These are phyloP conservation scores for Aegilops sharonensis DNA, from an alignment of 176 grass and related monocot genomes.

Conservation along the genomic window DNA sequence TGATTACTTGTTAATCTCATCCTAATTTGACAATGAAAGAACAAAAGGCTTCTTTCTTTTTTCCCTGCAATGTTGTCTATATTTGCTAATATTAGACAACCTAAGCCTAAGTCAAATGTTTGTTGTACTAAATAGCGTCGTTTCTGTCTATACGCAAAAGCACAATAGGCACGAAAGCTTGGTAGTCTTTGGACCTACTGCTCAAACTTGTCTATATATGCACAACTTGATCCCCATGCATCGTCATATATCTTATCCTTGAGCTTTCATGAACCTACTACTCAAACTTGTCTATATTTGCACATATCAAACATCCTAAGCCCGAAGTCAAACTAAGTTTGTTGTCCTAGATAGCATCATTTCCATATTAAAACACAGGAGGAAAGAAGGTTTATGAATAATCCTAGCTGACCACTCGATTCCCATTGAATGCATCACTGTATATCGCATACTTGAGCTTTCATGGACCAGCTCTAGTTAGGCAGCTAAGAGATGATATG, in stretches of 20 bases:
- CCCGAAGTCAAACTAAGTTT: too few species aligned
- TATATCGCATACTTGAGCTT: not conserved
- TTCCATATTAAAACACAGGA: too few species aligned
- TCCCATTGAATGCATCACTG: not conserved
- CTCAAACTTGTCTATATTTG: too few species aligned
- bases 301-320: too few species aligned
- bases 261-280: not conserved
- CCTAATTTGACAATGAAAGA: constrained; percentile 10
- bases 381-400: too few species aligned
- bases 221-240: not conserved
- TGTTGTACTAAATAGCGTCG: not conserved
- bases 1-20: not conserved
- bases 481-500: not conserved
- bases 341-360: too few species aligned
- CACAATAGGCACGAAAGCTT: not conserved
- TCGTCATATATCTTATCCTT: not conserved
- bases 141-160: not conserved
- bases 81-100: not conserved
- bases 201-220: too few species aligned
- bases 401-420: not conserved
- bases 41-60: not conserved
- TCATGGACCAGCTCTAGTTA: constrained; percentile 7
- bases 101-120: not conserved
- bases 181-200: not conserved
- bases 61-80: not conserved